Base-by-base conservation (phyloP, 192 early-diverging fungal species). In the Coemansia sp. region DNA sequence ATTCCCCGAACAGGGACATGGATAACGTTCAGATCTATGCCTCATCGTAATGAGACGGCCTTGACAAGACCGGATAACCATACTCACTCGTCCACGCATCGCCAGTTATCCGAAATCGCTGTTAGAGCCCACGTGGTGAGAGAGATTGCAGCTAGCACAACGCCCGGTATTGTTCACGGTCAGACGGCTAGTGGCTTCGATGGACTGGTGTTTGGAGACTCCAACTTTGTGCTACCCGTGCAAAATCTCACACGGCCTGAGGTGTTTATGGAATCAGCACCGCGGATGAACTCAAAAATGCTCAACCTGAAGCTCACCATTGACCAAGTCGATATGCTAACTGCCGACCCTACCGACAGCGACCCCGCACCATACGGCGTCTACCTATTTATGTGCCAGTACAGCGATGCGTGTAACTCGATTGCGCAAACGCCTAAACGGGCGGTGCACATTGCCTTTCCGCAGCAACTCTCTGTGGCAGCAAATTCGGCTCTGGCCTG, bases 381-480 rank as follows among this genome's bases (percentile, higher is more conserved):
- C 14, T 70, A 33, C 19, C 57, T 67, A 46, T 57, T 59, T 46
- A 66, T 60, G 67, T 69, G 73, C n/a, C 10, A 40, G 13, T 62
- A 69, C 47, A 37, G 14, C 38, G 67, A 65, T 42, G 63, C 73
- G n/a, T 43, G 69, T 49, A 33, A 43, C 3, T 53, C 37, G n/a
- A 32, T 40, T 3, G 49, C 26, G 7, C 49, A 64, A 4, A 63
- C 62, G 17, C 69, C 69, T 17, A 69, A 69, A 10, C 42, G 73
- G 21, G 67, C 73, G 7, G 67, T 66, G 13, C 16, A 23, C 3
- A 21, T 62, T 32, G 32, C 28, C 13, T 75, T 65, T 40, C 73
- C 73, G 23, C 3, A 19, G 3, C 13, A n/a, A 16, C 59, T 61
- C 38, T 2, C 19, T 38, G 59, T 61, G 19, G 21, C 59, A 32